These are phyloP conservation scores for Rutstroemia sp. DNA, from an alignment of 2,329 filamentous ascomycete species.

Conservation along the genomic window DNA sequence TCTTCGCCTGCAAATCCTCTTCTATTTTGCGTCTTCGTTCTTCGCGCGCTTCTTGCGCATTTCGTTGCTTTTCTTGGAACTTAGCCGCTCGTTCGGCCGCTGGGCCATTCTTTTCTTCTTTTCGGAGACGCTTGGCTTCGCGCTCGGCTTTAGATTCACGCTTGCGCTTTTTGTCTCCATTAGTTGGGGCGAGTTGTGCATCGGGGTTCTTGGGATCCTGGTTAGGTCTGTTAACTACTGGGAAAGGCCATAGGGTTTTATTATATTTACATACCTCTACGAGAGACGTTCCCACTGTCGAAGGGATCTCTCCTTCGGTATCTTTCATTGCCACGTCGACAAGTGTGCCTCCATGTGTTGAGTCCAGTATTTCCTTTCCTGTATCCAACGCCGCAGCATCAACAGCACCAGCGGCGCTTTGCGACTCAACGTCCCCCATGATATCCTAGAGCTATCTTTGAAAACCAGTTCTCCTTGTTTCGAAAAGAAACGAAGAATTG, in stretches of 20 bases:
- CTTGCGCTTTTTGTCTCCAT: constrained; percentile 2
- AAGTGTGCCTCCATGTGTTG: not conserved
- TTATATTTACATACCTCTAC: not conserved
- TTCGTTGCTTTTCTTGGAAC: not conserved
- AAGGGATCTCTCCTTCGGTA: not conserved
- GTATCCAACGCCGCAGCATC: not conserved
- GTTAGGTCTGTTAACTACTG: not conserved
- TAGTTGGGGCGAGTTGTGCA: not conserved
- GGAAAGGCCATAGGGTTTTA: not conserved
- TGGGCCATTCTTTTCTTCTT: not conserved
- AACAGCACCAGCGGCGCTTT: not conserved
- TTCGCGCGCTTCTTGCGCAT: not conserved
- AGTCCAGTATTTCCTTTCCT: not conserved
- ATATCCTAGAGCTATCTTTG: not conserved
- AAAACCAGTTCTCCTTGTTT: not conserved
- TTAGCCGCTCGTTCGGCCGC: not conserved
- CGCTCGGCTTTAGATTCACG: constrained; percentile 4
- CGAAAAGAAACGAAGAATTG: too few species aligned
- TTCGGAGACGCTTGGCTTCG: not conserved
- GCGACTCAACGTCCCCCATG: not conserved
- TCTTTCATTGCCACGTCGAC: not conserved
- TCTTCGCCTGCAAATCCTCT: not conserved
- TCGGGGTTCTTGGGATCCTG: not conserved
- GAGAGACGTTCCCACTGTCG: not conserved
- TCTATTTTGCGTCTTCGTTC: not conserved